These are phyloP conservation scores for Zasmidium angulare DNA, from an alignment of 2,329 filamentous ascomycete genomes.

Conservation along the genomic window DNA sequence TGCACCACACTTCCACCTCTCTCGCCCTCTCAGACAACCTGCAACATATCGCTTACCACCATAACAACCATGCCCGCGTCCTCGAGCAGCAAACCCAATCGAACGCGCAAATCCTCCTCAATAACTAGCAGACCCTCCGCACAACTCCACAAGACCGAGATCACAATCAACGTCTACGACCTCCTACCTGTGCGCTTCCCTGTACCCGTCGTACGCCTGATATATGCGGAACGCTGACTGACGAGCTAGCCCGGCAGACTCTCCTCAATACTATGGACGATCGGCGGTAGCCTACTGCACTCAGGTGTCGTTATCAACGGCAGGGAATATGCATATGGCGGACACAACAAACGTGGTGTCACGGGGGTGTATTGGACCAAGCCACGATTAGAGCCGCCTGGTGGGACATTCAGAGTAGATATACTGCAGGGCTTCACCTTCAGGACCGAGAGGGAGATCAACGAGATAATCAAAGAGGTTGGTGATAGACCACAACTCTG, in stretches of 20 bases:
- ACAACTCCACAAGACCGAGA: constrained; percentile 30
- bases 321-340: constrained; percentile 81
- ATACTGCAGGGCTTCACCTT: constrained; percentile 80
- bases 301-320: constrained; percentile 79
- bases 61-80: constrained; percentile 4
- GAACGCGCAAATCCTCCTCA: constrained; percentile 18
- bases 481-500: background rate
- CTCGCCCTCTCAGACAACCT: background rate
- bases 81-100: constrained; percentile 7
- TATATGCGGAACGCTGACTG: constrained; percentile 8
- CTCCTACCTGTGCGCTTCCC: constrained; percentile 33
- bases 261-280: constrained; percentile 73
- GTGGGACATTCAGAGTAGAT: constrained; percentile 72
- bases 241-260: constrained; percentile 64
- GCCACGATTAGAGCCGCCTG: constrained; percentile 70
- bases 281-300: constrained; percentile 76
- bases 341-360: constrained; percentile 67
- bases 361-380: constrained; percentile 81
- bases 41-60: background rate
- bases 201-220: too few relatives aligned
- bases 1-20: background rate
- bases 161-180: constrained; percentile 40
- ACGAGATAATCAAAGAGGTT: constrained; percentile 62
- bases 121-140: constrained; percentile 5
- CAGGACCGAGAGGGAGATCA: constrained; percentile 66